Evolutionary conservation across 257 asterid genomes (phyloP), one percentile per base, ranked within the genome.

Genomic region (Datura wrightii): DNA sequence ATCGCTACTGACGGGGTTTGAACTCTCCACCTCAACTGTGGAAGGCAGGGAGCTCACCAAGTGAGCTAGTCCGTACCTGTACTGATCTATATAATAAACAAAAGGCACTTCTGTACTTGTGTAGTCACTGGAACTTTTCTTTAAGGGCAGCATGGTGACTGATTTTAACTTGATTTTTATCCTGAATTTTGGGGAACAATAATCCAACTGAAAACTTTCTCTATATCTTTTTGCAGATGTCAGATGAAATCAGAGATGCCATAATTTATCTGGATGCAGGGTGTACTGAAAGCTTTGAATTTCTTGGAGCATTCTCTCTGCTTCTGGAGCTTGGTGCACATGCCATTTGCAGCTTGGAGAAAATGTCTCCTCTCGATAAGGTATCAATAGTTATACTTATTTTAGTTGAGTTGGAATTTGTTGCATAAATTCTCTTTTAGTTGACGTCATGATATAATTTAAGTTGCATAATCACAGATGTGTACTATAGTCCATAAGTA

Each of bases 211-310:
- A 50, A 74, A 74, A 11, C 19, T 24, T 74, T 50, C 6, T 48
- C 81, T 13, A 19, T 74, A 48, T 74, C 10, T 48, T 72, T 31
- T 76, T 71, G 79, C 92, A 97, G 99, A 90, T 92, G 56, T 93
- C 99, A 8, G 98, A 95, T 86, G 93, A 94, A 83, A 91, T 97
- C 80, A 90, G 88, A 83, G 98, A 91, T 88, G 91, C 98, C 81
- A 84, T 91, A 83, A 86, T 97, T 48, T 97, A 94, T 85, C 87
- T 95, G 88, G 99, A 97, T 97, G 97, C 97, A 85, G 99, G 99
- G 86, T 91, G 93, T 87, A 86, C 98, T 0, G 99, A 95, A 90
- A 91, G 98, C 90, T 95, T 94, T 89, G 95, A 95, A 89, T 89
- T 92, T 86, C 85, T 95, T 19, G 99, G 97, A 50, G 97, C 96